Evolutionary conservation across 2,329 filamentous ascomycete species (phyloP).

Genomic region (Zymoseptoria brevis): DNA sequence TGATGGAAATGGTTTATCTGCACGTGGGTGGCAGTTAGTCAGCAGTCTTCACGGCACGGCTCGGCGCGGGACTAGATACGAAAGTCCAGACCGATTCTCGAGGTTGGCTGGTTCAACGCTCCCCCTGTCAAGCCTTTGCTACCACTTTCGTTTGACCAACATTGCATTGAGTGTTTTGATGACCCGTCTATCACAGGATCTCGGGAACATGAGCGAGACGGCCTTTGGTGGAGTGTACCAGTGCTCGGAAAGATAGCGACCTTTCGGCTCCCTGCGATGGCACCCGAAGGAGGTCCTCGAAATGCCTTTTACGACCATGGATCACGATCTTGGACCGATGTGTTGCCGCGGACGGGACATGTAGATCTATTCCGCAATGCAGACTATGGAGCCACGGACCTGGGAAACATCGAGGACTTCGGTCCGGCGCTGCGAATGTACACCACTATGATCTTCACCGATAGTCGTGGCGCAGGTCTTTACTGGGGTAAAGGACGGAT

Average conservation of each 20-base stretch:
- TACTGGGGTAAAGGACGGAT: slow-evolving; percentile 27
- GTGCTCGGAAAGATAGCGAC: background rate
- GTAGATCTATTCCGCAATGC: background rate
- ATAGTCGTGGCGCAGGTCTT: slow-evolving; percentile 12
- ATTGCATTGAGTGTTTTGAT: background rate
- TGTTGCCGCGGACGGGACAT: background rate
- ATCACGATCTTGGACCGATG: background rate
- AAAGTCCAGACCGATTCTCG: too few species aligned
- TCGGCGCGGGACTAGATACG: too few species aligned
- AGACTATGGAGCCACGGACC: background rate
- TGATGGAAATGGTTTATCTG: too few species aligned
- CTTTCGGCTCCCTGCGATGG: background rate
- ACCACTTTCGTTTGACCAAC: background rate
- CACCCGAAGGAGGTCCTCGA: background rate
- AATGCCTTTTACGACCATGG: background rate
- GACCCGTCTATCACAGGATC: background rate
- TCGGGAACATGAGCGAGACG: background rate
- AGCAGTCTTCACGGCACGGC: too few species aligned
- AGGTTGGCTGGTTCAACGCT: too few species aligned
- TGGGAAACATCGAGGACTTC: slow-evolving; percentile 13
- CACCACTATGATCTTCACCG: slow-evolving; percentile 16
- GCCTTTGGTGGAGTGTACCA: background rate
- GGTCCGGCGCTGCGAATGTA: slow-evolving; percentile 15
- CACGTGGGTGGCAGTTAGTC: too few species aligned
- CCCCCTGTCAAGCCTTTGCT: background rate